Evolutionary conservation across 169 alveolate species (phyloP).

Genomic region (Eimeria praecox): DNA sequence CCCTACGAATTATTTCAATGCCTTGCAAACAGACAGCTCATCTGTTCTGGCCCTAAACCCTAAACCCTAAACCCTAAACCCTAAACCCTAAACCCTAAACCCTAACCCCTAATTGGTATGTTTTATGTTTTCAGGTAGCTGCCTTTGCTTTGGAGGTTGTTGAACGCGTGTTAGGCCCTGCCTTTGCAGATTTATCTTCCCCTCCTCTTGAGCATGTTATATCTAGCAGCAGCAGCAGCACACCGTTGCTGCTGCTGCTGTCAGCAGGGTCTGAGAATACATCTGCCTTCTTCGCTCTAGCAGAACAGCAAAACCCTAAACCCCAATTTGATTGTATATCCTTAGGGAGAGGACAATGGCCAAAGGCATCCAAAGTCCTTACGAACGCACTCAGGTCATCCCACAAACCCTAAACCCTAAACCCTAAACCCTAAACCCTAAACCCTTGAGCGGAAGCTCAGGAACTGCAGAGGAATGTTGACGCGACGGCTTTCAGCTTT

Average conservation of each 20-base stretch:
- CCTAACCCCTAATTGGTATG: neutral
- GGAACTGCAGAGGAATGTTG: no score
- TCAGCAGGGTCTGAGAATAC: conserved; percentile 97
- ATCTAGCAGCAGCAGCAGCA: conserved; percentile 92
- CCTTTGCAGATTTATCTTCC: conserved; percentile 87
- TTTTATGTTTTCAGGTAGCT: conserved; percentile 18
- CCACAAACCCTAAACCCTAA: conserved; percentile 43
- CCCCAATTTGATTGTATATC: conserved; percentile 94
- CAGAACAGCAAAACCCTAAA: conserved; percentile 90
- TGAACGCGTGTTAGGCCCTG: conserved; percentile 93
- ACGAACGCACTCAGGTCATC: conserved; percentile 61
- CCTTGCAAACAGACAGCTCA: neutral
- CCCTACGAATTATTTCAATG: no score
- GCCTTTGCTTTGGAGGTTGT: conserved; percentile 87
- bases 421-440: neutral
- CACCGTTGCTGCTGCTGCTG: neutral
- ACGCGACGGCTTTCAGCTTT: no score
- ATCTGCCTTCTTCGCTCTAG: conserved; percentile 93
- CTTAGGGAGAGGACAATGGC: conserved; percentile 97
- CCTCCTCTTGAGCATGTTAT: conserved; percentile 92
- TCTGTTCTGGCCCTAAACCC: neutral
- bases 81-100: conserved; percentile 25
- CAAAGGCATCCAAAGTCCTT: conserved; percentile 93
- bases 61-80: conserved; percentile 31
- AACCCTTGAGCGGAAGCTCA: no score